phyloP scores from a whole-genome alignment of 768 basidiomycete species.

The Hypsizygus marmoreus region DNA sequence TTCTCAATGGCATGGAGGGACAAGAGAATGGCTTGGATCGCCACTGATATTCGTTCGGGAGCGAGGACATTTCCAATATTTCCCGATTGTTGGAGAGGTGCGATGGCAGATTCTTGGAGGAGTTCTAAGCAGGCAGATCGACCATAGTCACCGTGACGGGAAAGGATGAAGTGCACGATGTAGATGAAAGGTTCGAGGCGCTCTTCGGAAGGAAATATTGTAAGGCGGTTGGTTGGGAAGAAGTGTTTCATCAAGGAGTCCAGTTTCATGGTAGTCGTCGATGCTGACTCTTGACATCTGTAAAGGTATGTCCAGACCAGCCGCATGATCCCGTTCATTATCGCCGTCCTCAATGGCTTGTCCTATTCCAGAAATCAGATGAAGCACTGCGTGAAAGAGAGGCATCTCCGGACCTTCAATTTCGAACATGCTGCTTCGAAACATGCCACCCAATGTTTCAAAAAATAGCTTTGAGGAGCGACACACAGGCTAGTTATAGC shows the following conservation, averaged over 20 bases:
- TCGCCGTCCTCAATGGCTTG: conserved; percentile 63
- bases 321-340: conserved; percentile 82
- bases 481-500: conserved; percentile 84
- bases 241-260: conserved; percentile 75
- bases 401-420: conserved; percentile 62
- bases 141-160: conserved; percentile 84
- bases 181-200: conserved; percentile 76
- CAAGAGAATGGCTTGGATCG: conserved; percentile 74
- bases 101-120: conserved; percentile 67
- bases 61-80: conserved; percentile 49
- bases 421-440: conserved; percentile 75
- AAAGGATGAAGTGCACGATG: conserved; percentile 80
- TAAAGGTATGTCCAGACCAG: conserved; percentile 95
- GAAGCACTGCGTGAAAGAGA: background rate
- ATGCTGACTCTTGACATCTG: conserved; percentile 82
- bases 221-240: conserved; percentile 70
- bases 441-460: conserved; percentile 76
- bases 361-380: conserved; percentile 57
- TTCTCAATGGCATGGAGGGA: conserved; percentile 73
- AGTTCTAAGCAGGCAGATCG: conserved; percentile 80
- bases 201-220: conserved; percentile 69
- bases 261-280: conserved; percentile 78
- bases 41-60: conserved; percentile 74
- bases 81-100: conserved; percentile 39
- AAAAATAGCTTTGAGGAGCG: conserved; percentile 81